Percentiles rank a stretch among this genome's conserved stretches.
Conservation (phyloP, 2,329 filamentous ascomycete genomes). For the Mycosphaerella arachidis region DNA sequence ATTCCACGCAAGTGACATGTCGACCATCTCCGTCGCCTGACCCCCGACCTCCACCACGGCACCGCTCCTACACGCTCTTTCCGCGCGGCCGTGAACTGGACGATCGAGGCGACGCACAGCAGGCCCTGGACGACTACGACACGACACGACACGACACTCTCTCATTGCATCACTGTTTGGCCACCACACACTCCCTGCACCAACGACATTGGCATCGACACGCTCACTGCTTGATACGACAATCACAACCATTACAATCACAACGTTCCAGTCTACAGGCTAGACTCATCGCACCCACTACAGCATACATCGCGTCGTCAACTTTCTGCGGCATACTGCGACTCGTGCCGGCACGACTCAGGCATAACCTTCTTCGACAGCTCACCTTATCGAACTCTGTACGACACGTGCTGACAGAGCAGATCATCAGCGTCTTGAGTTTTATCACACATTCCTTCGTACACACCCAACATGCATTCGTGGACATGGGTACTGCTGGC, state of each 20-base stretch:
- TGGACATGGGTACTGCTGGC: slow-evolving; percentile 17
- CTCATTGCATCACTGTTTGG: not conserved
- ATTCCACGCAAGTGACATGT: not conserved
- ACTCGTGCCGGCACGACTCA: not conserved
- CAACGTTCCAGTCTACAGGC: not conserved
- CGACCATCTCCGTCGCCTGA: not conserved
- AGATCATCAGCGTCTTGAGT: not conserved
- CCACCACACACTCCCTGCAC: not conserved
- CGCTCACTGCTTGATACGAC: not conserved
- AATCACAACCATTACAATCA: not conserved
- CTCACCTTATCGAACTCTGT: not conserved
- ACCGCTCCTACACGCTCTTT: not conserved
- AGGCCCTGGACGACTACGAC: not conserved
- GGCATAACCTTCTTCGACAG: not conserved
- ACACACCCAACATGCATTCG: slow-evolving; percentile 8
- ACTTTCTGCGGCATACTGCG: not conserved
- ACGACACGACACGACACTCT: not conserved
- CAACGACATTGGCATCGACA: not conserved
- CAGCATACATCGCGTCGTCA: not conserved
- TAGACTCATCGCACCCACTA: not conserved
- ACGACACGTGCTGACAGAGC: not conserved
- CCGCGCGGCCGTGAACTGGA: not conserved
- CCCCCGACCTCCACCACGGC: not conserved
- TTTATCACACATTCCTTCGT: not conserved
- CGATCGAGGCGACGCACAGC: not conserved